A percentile compares a stretch with the other conserved stretches of the same genome.
Evolutionary conservation across 2,329 filamentous ascomycete genomes (phyloP).

Genomic region (Penicillium janthinellum): DNA sequence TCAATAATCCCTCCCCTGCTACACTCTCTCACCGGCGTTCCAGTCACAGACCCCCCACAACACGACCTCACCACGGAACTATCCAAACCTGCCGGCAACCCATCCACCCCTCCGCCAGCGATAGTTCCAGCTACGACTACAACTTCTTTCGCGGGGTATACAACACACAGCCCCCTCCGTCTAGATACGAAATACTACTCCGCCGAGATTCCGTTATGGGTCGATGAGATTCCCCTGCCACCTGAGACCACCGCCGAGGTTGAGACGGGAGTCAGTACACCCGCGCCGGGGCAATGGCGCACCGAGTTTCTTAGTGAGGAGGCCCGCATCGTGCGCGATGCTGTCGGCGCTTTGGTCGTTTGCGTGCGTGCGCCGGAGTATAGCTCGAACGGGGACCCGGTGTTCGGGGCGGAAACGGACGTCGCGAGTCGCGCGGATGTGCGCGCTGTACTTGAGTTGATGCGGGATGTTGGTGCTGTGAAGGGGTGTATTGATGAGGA

Average conservation of each 20-base stretch:
- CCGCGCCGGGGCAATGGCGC: slow-evolving; percentile 38
- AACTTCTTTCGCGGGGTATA: slow-evolving; percentile 49
- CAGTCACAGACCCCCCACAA: slow-evolving; percentile 28
- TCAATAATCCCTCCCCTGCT: slow-evolving; percentile 42
- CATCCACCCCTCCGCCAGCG: not conserved
- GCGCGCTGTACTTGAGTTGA: slow-evolving; percentile 32
- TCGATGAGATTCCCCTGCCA: slow-evolving; percentile 46
- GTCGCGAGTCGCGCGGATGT: slow-evolving; percentile 23
- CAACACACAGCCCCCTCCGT: slow-evolving; percentile 45
- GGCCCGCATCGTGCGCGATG: slow-evolving; percentile 48
- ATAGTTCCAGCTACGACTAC: slow-evolving; percentile 22
- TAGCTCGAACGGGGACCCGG: too few relatives aligned
- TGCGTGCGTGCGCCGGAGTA: slow-evolving; percentile 27
- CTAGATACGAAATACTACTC: slow-evolving; percentile 49
- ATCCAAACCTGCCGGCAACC: not conserved
- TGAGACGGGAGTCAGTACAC: not conserved
- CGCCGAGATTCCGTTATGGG: slow-evolving; percentile 49
- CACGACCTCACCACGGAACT: slow-evolving; percentile 13
- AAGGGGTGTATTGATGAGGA: slow-evolving; percentile 47
- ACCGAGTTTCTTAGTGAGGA: slow-evolving; percentile 44
- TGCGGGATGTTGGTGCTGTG: slow-evolving; percentile 42
- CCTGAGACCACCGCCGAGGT: not conserved
- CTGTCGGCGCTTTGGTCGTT: slow-evolving; percentile 47
- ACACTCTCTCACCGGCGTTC: slow-evolving; percentile 38
- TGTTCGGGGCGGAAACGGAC: slow-evolving; percentile 4